Evolutionary conservation across 352 stramenopile species (phyloP).

Genomic region (Phytophthora sansomeana): DNA sequence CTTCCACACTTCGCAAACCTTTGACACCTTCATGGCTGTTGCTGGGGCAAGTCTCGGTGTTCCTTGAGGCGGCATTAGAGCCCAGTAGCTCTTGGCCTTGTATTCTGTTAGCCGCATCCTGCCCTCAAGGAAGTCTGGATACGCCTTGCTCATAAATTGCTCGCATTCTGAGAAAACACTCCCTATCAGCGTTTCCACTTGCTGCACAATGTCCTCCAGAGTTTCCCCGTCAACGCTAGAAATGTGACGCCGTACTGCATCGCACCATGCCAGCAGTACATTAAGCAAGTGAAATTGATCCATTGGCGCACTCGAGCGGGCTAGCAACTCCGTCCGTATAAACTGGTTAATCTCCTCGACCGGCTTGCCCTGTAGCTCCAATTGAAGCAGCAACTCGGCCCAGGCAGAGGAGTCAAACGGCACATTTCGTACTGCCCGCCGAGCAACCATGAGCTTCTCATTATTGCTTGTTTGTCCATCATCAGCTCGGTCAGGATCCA

Average conservation of each 20-base stretch:
- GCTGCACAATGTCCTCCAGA: conserved; percentile 12
- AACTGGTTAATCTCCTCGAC: conserved; percentile 30
- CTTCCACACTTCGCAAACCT: conserved; percentile 50
- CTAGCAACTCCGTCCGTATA: conserved; percentile 41
- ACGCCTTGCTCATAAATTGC: conserved; percentile 44
- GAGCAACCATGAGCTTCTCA: conserved; percentile 34
- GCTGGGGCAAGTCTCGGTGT: neutral
- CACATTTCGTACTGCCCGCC: conserved; percentile 67
- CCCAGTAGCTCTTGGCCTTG: conserved; percentile 54
- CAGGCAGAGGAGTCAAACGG: conserved; percentile 70
- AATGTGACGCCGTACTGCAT: conserved; percentile 42
- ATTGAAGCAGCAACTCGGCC: conserved; percentile 61
- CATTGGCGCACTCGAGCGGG: conserved; percentile 51
- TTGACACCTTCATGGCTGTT: conserved; percentile 19
- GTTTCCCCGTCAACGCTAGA: conserved; percentile 18
- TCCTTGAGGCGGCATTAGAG: conserved; percentile 28
- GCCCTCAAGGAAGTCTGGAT: conserved; percentile 44
- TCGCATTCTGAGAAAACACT: conserved; percentile 44
- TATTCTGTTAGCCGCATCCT: conserved; percentile 52
- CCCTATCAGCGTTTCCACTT: conserved; percentile 36
- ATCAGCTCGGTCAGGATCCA: conserved; percentile 17
- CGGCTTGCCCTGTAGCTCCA: conserved; percentile 40
- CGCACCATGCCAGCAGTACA: conserved; percentile 61
- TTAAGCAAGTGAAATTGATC: conserved; percentile 60
- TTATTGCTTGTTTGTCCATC: neutral